A percentile compares a stretch with the other conserved stretches of the same genome.
phyloP scores from a whole-genome alignment of 2,329 filamentous ascomycete genomes.

The Aspergillus alliaceus region DNA sequence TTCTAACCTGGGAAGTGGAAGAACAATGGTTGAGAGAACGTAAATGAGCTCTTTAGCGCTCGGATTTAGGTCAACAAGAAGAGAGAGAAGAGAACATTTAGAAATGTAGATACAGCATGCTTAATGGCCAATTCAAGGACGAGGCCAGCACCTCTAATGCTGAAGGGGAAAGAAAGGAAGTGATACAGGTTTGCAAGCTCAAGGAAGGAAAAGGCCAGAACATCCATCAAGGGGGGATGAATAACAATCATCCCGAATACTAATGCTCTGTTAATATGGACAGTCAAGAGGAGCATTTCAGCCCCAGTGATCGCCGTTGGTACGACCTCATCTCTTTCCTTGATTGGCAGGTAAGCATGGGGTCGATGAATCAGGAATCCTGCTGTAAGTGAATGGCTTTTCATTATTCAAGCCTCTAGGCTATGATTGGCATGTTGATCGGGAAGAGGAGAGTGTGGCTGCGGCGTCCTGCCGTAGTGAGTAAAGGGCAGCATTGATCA shows the following conservation, averaged over 20 bases:
- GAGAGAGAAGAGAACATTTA: not conserved
- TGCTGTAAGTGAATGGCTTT: constrained; percentile 6
- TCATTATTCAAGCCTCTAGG: constrained; percentile 7
- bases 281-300: constrained; percentile 1
- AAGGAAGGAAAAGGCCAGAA: not conserved
- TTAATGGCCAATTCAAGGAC: not conserved
- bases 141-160: not conserved
- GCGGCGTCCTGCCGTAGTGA: constrained; percentile 3
- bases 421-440: constrained; percentile 15
- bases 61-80: not conserved
- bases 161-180: not conserved
- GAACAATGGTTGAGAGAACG: not conserved
- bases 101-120: constrained; percentile 2
- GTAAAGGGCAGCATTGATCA: constrained; percentile 1
- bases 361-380: constrained; percentile 5
- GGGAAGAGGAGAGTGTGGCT: constrained; percentile 8
- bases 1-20: not conserved
- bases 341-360: constrained; percentile 9
- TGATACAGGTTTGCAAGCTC: not conserved
- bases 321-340: constrained; percentile 1
- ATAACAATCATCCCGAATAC: not conserved
- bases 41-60: constrained; percentile 3
- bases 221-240: not conserved
- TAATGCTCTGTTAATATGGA: not conserved
- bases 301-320: constrained; percentile 17